phyloP scores from a whole-genome alignment of 495 filamentous ascomycete species.

The Penicillium pulvis region DNA sequence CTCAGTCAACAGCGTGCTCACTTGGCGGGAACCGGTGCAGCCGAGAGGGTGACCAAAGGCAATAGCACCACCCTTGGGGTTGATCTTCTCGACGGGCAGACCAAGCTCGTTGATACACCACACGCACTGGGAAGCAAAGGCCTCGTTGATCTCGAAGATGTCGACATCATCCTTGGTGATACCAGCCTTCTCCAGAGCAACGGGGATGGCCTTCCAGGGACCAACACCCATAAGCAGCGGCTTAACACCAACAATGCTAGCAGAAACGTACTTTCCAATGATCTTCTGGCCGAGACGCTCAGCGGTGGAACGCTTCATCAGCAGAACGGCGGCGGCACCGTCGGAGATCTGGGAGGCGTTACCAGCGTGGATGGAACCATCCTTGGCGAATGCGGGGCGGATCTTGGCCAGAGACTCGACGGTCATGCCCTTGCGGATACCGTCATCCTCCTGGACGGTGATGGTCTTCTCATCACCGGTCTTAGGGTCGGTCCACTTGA shows the following conservation, averaged over 20 bases:
- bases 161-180: constrained; percentile 90
- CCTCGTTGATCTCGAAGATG: constrained; percentile 99
- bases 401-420: constrained; percentile 87
- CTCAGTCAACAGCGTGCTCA: constrained; percentile 88
- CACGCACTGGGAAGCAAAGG: constrained; percentile 92
- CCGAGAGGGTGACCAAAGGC: constrained; percentile 98
- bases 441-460: constrained; percentile 84
- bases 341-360: constrained; percentile 96
- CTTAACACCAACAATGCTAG: constrained; percentile 83
- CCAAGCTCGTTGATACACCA: constrained; percentile 91
- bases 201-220: constrained; percentile 94
- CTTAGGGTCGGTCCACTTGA: constrained; percentile 87
- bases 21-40: constrained; percentile 91
- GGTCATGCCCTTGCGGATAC: constrained; percentile 83
- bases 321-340: constrained; percentile 89
- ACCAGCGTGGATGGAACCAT: constrained; percentile 91
- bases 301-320: constrained; percentile 95
- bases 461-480: constrained; percentile 80
- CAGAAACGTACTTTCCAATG: constrained; percentile 85
- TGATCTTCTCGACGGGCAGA: constrained; percentile 76
- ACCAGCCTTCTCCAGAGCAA: constrained; percentile 82
- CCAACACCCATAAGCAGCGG: constrained; percentile 95
- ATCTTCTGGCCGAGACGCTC: constrained; percentile 85
- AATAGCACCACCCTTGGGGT: constrained; percentile 97
- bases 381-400: constrained; percentile 85